Conservation (phyloP, 2,329 filamentous ascomycete species). For the Arthrobotrys pseudoclavata region DNA sequence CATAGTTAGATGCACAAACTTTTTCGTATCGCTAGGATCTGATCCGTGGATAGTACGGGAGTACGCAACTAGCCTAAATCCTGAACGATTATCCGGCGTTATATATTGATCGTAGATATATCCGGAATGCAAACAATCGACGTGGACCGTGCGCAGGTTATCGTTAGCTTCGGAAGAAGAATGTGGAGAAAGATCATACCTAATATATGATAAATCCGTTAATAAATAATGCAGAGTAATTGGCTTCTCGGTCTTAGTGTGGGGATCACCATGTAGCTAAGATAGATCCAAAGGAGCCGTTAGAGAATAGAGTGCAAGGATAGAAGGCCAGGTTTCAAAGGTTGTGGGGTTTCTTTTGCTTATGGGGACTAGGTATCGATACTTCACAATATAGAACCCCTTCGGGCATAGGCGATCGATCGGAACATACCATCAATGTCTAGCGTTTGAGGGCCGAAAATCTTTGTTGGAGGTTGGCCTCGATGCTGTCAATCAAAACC, state of each 20-base stretch:
- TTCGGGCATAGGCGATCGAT: neutral
- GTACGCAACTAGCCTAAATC: slow-evolving; percentile 38
- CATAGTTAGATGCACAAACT: neutral
- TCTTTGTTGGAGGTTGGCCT: slow-evolving; percentile 9
- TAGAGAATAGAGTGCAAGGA: neutral
- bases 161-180: slow-evolving; percentile 28
- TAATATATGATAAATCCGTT: slow-evolving; percentile 1
- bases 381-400: neutral
- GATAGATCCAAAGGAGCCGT: neutral
- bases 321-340: too few relatives aligned
- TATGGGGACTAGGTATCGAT: neutral
- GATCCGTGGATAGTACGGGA: slow-evolving; percentile 54
- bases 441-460: neutral
- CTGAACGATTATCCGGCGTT: slow-evolving; percentile 23
- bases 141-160: slow-evolving; percentile 2
- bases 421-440: neutral
- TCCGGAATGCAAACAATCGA: slow-evolving; percentile 16
- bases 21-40: slow-evolving; percentile 47
- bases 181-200: slow-evolving; percentile 27
- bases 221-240: neutral
- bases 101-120: slow-evolving; percentile 18
- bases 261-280: neutral
- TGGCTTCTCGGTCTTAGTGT: neutral
- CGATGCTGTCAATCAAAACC: neutral
- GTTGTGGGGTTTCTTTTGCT: neutral